Conservation (phyloP, 805 yeast genomes). For the Suhomyces xylopsoci region DNA sequence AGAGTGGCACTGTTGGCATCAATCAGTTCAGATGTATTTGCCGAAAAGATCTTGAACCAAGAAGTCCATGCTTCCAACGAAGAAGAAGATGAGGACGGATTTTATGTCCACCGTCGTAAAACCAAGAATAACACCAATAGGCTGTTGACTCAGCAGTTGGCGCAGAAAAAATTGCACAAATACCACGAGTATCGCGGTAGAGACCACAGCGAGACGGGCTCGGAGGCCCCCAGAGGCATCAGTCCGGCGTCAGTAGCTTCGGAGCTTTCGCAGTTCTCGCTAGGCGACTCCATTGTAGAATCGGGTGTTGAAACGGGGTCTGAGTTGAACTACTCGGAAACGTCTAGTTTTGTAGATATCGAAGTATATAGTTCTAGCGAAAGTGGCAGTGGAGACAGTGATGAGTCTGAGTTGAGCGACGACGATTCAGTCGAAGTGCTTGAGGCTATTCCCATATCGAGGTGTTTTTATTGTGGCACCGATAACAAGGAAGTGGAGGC, state of each 20-base stretch:
- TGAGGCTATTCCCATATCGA: constrained; percentile 44
- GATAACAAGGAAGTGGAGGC: constrained; percentile 52
- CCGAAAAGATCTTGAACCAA: constrained; percentile 54
- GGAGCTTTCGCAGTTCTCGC: constrained; percentile 52
- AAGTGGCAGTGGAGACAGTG: constrained; percentile 24
- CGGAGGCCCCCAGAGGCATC: constrained; percentile 37
- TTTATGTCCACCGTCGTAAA: constrained; percentile 34
- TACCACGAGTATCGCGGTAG: constrained; percentile 28
- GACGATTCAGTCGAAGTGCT: constrained; percentile 21
- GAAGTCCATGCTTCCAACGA: constrained; percentile 11
- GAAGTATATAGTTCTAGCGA: constrained; percentile 13
- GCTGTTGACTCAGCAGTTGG: constrained; percentile 40
- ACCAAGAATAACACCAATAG: constrained; percentile 13
- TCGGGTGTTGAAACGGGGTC: constrained; percentile 47
- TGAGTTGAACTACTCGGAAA: constrained; percentile 40
- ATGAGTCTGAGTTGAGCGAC: constrained; percentile 16
- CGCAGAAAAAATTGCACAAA: constrained; percentile 21
- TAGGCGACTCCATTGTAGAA: constrained; percentile 40
- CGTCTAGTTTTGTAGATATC: constrained; percentile 15
- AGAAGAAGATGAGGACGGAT: constrained; percentile 55
- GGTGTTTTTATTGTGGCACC: constrained; percentile 58
- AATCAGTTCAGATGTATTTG: constrained; percentile 47
- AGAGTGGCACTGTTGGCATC: constrained; percentile 68
- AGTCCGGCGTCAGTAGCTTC: constrained; percentile 60
- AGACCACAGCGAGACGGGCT: constrained; percentile 19